A percentile compares a stretch with the other conserved stretches of the same genome.
These are phyloP conservation scores for Penicillium lividum DNA, from an alignment of 495 filamentous ascomycete species.

Conservation along the genomic window DNA sequence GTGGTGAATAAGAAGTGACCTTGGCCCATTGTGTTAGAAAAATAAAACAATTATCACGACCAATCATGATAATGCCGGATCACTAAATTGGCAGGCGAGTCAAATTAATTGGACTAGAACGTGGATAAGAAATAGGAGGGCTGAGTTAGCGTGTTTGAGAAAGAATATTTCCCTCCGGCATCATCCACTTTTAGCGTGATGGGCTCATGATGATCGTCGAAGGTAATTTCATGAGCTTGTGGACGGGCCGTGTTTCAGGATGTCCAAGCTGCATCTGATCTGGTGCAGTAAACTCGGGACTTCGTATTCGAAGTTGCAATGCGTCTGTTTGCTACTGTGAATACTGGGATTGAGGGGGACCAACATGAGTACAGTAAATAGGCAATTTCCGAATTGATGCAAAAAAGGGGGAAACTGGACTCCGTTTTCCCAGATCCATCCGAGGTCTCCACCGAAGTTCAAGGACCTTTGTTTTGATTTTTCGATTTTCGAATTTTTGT, in stretches of 20 bases:
- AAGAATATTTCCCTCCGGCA: conserved; percentile 17
- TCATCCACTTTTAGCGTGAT: conserved; percentile 23
- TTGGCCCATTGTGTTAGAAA: conserved; percentile 1
- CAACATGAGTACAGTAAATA: not conserved
- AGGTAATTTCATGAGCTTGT: conserved; percentile 32
- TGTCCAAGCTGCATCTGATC: conserved; percentile 17
- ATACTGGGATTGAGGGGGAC: too few relatives aligned
- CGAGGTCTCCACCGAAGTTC: conserved; percentile 28
- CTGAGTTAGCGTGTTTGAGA: conserved; percentile 29
- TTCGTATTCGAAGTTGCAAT: conserved; percentile 8
- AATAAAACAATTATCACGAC: conserved; percentile 8
- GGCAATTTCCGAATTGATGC: not conserved
- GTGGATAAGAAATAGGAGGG: conserved; percentile 18
- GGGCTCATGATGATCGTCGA: conserved; percentile 30
- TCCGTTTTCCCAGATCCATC: conserved; percentile 24
- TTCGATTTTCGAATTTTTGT: conserved; percentile 1
- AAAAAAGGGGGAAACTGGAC: conserved; percentile 11
- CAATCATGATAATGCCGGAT: conserved; percentile 17
- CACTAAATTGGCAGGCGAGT: conserved; percentile 12
- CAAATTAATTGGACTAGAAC: conserved; percentile 20
- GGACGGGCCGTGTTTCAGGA: conserved; percentile 33
- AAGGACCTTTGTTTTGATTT: conserved; percentile 13
- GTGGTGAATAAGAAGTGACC: not conserved
- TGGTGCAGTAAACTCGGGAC: not conserved
- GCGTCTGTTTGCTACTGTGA: not conserved